Base-by-base conservation (phyloP, 306 rosid species). In the Fragaria ananassa region DNA sequence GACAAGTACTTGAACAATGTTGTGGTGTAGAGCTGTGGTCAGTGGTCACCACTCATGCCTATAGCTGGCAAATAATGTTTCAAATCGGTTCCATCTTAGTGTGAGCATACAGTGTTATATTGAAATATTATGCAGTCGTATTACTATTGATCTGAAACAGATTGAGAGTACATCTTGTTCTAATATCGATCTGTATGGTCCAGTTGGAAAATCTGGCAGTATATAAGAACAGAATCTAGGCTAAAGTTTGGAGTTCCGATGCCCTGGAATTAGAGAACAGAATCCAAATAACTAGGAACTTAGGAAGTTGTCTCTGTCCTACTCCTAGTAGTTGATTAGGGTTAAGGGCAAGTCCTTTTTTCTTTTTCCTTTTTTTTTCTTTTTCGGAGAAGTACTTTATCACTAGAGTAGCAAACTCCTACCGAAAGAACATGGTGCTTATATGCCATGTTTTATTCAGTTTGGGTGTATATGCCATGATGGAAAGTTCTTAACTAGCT, bases 1-100 rank as follows among this genome's bases (percentile, higher is more conserved):
- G 68, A 73, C 56, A 41, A n/a, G 51, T 18, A 23, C 37, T 72
- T 56, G 37, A 17, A 15, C 75, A 50, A 37, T 39, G 68, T 42
- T 73, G 77, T 73, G 77, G 66, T 73, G 41, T 10, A 25, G 23
- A 21, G 50, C 64, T 71, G 12, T 12, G 35, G 62, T 71, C 35
- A 53, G 64, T 31, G 12, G 64, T 37, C 34, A 54, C 76, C 76
- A 72, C 66, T 18, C 50, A 21, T 35, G 51, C 41, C 66, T 21
- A 73, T 42, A 73, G 44, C 77, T 73, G 77, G 68, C 68, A 15
- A 23, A 58, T 39, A 34, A 42, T 41, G 17, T 23, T 57, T 57
- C 77, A 8, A 6, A 27, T 27, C 68, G 11, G 42, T 56, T 56
- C 53, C 23, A 14, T 72, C 53, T 53, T 29, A 12, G 19, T 17